phyloP scores from a whole-genome alignment of 495 filamentous ascomycete species.

The Pyrenopolyporus hunteri region DNA sequence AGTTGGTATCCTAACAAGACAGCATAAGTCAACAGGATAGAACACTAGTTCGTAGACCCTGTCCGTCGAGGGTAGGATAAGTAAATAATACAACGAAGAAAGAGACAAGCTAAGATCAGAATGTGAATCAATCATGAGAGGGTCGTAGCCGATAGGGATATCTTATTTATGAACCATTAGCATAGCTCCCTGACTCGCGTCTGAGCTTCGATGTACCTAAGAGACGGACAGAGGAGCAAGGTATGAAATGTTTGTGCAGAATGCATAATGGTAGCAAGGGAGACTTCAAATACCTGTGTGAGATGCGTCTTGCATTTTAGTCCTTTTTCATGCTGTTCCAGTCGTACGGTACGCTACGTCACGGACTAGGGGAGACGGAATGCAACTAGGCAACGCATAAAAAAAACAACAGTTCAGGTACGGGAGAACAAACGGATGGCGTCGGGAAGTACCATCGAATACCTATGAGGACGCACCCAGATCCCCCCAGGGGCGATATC shows the following conservation, averaged over 20 bases:
- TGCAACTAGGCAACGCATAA: slow-evolving; percentile 26
- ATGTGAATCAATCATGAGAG: slow-evolving; percentile 38
- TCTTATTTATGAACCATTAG: slow-evolving; percentile 36
- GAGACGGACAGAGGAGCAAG: background rate
- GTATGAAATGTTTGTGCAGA: slow-evolving; percentile 35
- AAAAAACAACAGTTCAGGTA: slow-evolving; percentile 16
- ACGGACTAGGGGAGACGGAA: slow-evolving; percentile 30
- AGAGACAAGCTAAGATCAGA: slow-evolving; percentile 29
- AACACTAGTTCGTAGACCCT: slow-evolving; percentile 29
- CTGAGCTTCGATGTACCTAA: slow-evolving; percentile 16
- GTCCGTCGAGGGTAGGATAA: slow-evolving; percentile 28
- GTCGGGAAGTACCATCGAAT: slow-evolving; percentile 17
- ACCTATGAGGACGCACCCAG: slow-evolving; percentile 27
- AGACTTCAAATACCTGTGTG: slow-evolving; percentile 39
- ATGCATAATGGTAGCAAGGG: slow-evolving; percentile 44
- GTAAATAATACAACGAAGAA: slow-evolving; percentile 33
- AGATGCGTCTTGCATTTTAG: slow-evolving; percentile 36
- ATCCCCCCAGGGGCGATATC: slow-evolving; percentile 25
- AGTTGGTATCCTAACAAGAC: slow-evolving; percentile 28
- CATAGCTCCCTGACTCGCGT: slow-evolving; percentile 33
- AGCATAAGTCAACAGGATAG: slow-evolving; percentile 9
- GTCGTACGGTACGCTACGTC: slow-evolving; percentile 33
- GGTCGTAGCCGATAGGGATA: slow-evolving; percentile 38
- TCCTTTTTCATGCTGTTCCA: slow-evolving; percentile 32
- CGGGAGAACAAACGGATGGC: slow-evolving; percentile 29